These are phyloP conservation scores for Naganishia vaughanmartiniae DNA, from an alignment of 768 basidiomycete species.

Conservation along the genomic window DNA sequence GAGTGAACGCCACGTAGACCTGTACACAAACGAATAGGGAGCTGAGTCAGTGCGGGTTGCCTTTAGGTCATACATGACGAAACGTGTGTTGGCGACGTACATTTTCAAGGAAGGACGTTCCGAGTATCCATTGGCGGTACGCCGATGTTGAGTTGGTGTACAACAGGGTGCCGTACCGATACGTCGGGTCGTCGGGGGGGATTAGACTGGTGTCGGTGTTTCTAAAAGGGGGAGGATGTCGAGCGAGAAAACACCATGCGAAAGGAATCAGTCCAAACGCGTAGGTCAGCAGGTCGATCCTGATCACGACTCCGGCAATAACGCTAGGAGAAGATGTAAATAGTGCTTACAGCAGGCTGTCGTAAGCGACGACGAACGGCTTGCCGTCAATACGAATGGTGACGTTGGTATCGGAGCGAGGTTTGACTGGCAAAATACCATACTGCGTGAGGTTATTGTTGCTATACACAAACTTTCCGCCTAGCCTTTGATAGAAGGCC, in stretches of 20 bases:
- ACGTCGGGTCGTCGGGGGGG: background rate
- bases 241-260: too few relatives aligned
- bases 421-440: background rate
- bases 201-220: background rate
- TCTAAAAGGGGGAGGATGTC: background rate
- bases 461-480: background rate
- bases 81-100: background rate
- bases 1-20: constrained; percentile 3
- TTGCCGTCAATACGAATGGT: background rate
- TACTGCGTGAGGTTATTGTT: too few relatives aligned
- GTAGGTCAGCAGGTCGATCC: too few relatives aligned
- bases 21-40: background rate
- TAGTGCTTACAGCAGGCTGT: background rate
- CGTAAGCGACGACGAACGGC: background rate
- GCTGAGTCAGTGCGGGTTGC: too few relatives aligned
- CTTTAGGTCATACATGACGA: background rate
- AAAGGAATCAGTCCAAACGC: too few relatives aligned
- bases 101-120: constrained; percentile 10
- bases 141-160: too few relatives aligned
- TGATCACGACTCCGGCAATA: too few relatives aligned
- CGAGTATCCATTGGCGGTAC: background rate
- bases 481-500: background rate
- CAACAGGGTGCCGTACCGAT: background rate
- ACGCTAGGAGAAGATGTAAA: too few relatives aligned
- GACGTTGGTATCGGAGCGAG: background rate